Percentiles rank a stretch among this genome's conserved stretches.
Conservation (phyloP, 23 red algal species). For the Gracilaria domingensis region DNA sequence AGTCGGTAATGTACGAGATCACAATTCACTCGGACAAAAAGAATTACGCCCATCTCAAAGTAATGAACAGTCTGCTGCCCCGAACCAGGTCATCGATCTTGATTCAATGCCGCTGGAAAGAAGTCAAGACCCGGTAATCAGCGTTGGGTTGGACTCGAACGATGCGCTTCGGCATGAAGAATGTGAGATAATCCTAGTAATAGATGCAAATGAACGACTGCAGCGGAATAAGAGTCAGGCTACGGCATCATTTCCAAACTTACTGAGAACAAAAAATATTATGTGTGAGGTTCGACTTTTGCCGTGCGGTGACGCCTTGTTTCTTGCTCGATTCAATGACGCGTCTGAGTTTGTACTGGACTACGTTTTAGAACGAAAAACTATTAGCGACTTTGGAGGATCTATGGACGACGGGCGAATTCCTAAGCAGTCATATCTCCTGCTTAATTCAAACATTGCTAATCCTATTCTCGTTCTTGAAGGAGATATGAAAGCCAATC, state of each 20-base stretch:
- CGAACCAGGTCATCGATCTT: neutral
- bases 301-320: conserved; percentile 71
- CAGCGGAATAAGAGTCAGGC: neutral
- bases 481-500: conserved; percentile 46
- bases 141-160: neutral
- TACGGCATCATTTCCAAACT: neutral
- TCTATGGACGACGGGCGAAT: conserved; percentile 71
- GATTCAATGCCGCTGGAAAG: neutral
- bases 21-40: neutral
- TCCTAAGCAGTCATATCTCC: conserved; percentile 46
- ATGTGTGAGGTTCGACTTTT: conserved; percentile 39
- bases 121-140: neutral
- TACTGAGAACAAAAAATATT: neutral
- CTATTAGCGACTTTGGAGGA: conserved; percentile 44
- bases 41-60: neutral
- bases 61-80: neutral
- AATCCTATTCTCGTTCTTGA: conserved; percentile 54
- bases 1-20: neutral
- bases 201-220: conserved; percentile 56
- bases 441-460: conserved; percentile 39
- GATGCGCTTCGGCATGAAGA: neutral
- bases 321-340: conserved; percentile 49
- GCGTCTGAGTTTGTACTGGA: conserved; percentile 69
- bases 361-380: conserved; percentile 81
- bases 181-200: conserved; percentile 41